These are phyloP conservation scores for Gossypium herbaceum DNA, from an alignment of 345 rosid species.

Conservation along the genomic window DNA sequence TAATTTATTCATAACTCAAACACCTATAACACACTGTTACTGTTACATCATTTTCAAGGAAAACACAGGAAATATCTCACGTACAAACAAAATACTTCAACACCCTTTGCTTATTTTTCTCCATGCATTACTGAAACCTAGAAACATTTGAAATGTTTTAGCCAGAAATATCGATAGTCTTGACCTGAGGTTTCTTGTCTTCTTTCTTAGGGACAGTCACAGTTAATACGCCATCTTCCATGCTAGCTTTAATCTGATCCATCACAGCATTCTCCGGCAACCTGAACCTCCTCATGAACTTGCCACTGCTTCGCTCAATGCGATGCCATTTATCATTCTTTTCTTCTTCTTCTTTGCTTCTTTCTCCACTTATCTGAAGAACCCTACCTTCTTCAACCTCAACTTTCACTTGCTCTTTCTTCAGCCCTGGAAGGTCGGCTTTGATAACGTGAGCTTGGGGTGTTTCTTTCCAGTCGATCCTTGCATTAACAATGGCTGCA, in stretches of 20 bases:
- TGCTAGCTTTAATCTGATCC: constrained; percentile 35
- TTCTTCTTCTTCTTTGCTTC: constrained; percentile 35
- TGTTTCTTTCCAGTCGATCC: constrained; percentile 45
- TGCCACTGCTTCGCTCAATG: constrained; percentile 34
- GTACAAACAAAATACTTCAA: too few relatives aligned
- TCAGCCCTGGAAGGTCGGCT: constrained; percentile 43
- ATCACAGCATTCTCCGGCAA: constrained; percentile 34
- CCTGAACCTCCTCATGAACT: constrained; percentile 45
- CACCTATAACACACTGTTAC: too few relatives aligned
- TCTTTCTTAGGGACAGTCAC: constrained; percentile 35
- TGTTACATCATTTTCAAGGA: too few relatives aligned
- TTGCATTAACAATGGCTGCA: constrained; percentile 20
- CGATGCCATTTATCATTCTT: constrained; percentile 43
- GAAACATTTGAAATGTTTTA: constrained; percentile 7
- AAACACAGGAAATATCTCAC: too few relatives aligned
- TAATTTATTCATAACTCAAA: too few relatives aligned
- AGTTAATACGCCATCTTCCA: constrained; percentile 43
- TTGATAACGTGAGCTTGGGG: constrained; percentile 38
- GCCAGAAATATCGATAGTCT: constrained; percentile 49
- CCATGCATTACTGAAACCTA: too few relatives aligned
- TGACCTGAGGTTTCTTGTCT: constrained; percentile 35
- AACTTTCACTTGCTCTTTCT: constrained; percentile 44
- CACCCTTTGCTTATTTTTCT: too few relatives aligned
- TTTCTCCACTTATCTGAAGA: constrained; percentile 35
- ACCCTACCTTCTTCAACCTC: constrained; percentile 38